A percentile compares a stretch with the other conserved stretches of the same genome.
Evolutionary conservation across 352 stramenopile genomes (phyloP).

Genomic region (Pythium brachiatum): DNA sequence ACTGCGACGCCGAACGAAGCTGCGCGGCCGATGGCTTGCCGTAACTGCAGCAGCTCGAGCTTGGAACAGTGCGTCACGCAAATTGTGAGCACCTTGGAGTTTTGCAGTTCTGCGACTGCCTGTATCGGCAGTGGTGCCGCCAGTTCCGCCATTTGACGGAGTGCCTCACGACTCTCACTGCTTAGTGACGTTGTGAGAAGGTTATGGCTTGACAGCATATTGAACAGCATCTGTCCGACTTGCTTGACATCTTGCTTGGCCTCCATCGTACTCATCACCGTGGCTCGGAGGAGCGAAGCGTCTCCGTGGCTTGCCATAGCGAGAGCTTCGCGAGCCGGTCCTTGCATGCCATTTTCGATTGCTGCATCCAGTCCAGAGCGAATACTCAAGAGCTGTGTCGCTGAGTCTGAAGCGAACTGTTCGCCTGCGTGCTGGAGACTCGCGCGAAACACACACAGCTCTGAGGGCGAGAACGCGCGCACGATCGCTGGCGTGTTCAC

Average conservation of each 20-base stretch:
- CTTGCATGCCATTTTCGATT: not conserved
- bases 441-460: not conserved
- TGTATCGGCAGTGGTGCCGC: not conserved
- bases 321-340: not conserved
- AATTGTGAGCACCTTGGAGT: conserved; percentile 2
- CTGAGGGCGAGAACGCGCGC: not conserved
- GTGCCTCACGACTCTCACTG: conserved; percentile 7
- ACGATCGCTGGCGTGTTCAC: not conserved
- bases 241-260: conserved; percentile 10
- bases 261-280: conserved; percentile 5
- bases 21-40: conserved; percentile 21
- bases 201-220: not conserved
- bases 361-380: not conserved
- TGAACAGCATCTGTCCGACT: conserved; percentile 5
- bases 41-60: conserved; percentile 24
- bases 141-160: conserved; percentile 12
- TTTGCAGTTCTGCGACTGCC: not conserved
- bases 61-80: conserved; percentile 5
- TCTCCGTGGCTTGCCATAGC: conserved; percentile 8
- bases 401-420: not conserved
- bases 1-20: conserved; percentile 15
- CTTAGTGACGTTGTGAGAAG: not conserved
- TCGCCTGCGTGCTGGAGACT: not conserved
- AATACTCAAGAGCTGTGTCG: not conserved
- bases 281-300: not conserved